These are phyloP conservation scores for Scenedesmus sp. DNA, from an alignment of 163 green algal species.

Conservation along the genomic window DNA sequence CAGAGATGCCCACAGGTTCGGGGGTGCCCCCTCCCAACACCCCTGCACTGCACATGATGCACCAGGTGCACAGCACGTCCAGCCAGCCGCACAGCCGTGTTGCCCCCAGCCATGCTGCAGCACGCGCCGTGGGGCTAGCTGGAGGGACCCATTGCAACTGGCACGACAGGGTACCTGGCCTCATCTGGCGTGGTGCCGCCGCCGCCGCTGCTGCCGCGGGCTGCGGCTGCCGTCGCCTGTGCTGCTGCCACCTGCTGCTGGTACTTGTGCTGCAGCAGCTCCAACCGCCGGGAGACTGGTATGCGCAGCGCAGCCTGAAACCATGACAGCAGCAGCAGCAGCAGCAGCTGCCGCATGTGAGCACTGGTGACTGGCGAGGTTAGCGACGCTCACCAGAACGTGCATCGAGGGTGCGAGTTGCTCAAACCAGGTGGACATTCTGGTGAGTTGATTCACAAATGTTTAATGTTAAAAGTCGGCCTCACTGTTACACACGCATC, in stretches of 20 bases:
- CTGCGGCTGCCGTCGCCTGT: constrained; percentile 17
- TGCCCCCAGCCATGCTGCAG: no score
- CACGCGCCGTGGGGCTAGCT: not conserved
- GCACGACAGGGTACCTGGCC: not conserved
- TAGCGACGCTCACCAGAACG: no score
- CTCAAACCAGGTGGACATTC: no score
- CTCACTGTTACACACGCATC: no score
- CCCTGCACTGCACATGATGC: no score
- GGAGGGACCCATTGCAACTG: not conserved
- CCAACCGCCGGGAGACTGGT: constrained; percentile 62
- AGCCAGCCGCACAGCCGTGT: no score
- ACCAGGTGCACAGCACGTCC: no score
- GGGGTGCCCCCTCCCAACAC: no score
- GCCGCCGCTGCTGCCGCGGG: not conserved
- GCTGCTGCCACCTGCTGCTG: constrained; percentile 18
- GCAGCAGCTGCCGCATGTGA: not conserved
- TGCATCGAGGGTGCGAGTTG: no score
- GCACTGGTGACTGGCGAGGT: not conserved
- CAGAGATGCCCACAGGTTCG: no score
- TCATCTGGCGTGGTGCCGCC: not conserved
- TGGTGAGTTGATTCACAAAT: no score
- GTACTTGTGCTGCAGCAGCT: constrained; percentile 29
- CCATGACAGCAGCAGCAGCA: not conserved
- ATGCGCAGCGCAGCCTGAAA: constrained; percentile 64
- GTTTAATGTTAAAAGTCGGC: no score